Base-by-base conservation (phyloP, 2,329 filamentous ascomycete genomes). In the Cryphonectria japonica region DNA sequence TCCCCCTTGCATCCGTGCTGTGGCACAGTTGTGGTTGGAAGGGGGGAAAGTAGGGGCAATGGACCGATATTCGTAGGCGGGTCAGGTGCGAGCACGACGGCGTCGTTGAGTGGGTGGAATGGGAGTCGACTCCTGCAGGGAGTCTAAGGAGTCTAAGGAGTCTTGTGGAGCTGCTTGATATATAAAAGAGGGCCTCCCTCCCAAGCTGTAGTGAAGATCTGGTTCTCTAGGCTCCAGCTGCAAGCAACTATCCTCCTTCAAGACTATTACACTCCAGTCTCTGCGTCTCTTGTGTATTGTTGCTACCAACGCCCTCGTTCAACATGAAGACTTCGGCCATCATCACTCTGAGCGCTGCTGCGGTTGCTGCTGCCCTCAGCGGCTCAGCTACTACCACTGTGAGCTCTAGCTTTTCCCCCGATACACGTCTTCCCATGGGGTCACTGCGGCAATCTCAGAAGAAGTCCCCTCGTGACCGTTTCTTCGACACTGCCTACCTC, bases 301-400 rank as follows among this genome's bases (percentile, higher is more conserved):
- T 61, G 16, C 29, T 26, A 22, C 6, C 50, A 9, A 41, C n/a
- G 13, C 34, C 22, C 13, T 39, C 14, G 16, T 22, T 7, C 61
- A 9, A 9, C 2, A 67, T 67, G 66, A 67, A 61, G 66, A 46
- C 34, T 16, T 43, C 39, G 14, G 54, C 29, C 39, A 43, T 61
- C 16, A 19, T 69, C 14, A 11, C 43, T 5, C 39, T 61, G 22
- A 26, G 52, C 19, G 26, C 41, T 11, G 69, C 66, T 11, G 39
- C 71, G 9, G 37, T 43, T 62, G 68, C 54, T 16, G 6, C 29
- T 1, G 71, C 68, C n/a, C 71, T 72, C 19, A 72, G 71, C 57
- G 71, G 71, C 54, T 32, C 66, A 54, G 68, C 71, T 29, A 72
- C 66, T n/a, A 72, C 71, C 26, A 72, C 71, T 16, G 71, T 72